Conservation (phyloP, 139 green algal species). For the Tetradesmus obliquus region DNA sequence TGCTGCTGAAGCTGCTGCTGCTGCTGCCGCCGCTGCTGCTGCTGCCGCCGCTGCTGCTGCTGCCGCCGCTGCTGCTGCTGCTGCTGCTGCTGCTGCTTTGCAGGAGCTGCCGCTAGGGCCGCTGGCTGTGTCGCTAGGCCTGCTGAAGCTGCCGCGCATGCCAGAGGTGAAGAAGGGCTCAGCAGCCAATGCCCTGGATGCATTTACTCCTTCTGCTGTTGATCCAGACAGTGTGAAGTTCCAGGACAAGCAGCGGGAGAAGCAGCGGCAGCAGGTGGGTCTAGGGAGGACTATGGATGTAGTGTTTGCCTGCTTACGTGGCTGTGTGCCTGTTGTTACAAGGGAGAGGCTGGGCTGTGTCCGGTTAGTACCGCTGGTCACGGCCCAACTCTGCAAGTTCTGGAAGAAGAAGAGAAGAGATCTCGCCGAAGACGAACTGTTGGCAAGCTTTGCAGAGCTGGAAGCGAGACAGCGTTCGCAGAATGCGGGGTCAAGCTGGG, state of each 20-base stretch:
- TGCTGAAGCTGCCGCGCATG: constrained; percentile 95
- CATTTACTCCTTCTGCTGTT: constrained; percentile 67
- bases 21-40: not conserved
- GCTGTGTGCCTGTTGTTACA: too few relatives aligned
- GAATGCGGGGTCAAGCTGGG: too few relatives aligned
- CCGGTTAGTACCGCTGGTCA: too few relatives aligned
- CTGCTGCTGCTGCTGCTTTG: not conserved
- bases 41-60: not conserved
- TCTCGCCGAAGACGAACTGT: too few relatives aligned
- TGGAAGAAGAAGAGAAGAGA: too few relatives aligned
- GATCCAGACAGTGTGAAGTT: constrained; percentile 80
- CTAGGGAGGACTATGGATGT: too few relatives aligned
- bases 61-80: not conserved
- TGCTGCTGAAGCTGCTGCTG: constrained; percentile 40
- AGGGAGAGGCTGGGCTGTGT: too few relatives aligned
- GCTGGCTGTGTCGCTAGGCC: constrained; percentile 80
- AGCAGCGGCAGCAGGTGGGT: constrained; percentile 79
- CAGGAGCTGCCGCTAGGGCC: constrained; percentile 83
- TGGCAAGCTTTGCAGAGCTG: too few relatives aligned
- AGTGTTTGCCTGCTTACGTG: too few relatives aligned
- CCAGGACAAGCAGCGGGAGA: constrained; percentile 87
- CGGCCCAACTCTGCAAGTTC: too few relatives aligned
- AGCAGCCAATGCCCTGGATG: constrained; percentile 7
- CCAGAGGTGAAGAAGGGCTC: constrained; percentile 82
- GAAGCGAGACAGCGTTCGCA: too few relatives aligned